Base-by-base conservation (phyloP, 129 eudicot species). In the Arctium minus region DNA sequence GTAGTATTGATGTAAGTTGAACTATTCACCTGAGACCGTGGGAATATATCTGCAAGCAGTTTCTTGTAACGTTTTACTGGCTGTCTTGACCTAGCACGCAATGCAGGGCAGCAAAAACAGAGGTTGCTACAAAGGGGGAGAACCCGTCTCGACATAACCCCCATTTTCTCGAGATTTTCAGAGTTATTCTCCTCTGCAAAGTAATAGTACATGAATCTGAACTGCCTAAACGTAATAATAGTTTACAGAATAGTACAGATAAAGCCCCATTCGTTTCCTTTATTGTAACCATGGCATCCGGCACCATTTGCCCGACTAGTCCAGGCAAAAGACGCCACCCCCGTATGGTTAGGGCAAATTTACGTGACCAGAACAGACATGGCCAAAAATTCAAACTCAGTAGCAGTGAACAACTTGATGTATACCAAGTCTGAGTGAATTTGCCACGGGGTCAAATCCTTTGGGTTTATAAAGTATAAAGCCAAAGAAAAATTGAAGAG, bases 111-210 rank as follows among this genome's bases (percentile, higher is more conserved):
- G 82, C 87, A 93, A 76, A 89, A 75, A 75, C 97, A 93, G 72
- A 88, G 78, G 88, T 85, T 85, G 67, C 94, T 86, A 83, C 97
- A 93, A 62, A 79, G 93, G 56, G 97, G 97, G 64, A 91, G 72
- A 69, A 93, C 93, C 79, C 89, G 92, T 69, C 97, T 89, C 6
- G 97, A 93, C 84, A 91, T 91, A 85, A 91, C 95, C 85, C 97
- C 97, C 95, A 93, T 93, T 80, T 82, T 83, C 56, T 67, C 10
- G 72, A 60, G 53, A 15, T 71, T 56, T 65, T 73, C 39, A 12
- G 68, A 78, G 35, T 79, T 80, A 82, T 79, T 78, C 78, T 74
- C 72, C 85, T 84, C 85, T 32, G 77, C 48, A 83, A 79, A 74
- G 29, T 17, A 11, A 74, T 12, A 78, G 27, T 73, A 40, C 75